Base-by-base conservation (phyloP, 371 early-diverging fungal genomes). In the Thermomucor indicae-seudaticae region DNA sequence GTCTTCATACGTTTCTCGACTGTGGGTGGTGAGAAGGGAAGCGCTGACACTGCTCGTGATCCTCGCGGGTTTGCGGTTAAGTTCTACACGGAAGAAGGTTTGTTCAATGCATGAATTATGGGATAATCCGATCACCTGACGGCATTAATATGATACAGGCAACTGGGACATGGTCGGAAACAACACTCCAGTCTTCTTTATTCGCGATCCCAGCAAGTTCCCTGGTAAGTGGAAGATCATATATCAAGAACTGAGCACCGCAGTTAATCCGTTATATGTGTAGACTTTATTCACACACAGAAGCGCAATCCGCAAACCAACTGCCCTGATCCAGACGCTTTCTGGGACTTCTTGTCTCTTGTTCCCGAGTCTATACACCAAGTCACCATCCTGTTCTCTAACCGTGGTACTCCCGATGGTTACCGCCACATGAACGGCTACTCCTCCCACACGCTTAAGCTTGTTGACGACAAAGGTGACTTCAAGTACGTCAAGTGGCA, bases 401-500 rank as follows among this genome's bases (percentile, higher is more conserved):
- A 89, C 79, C 86, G 89, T 59, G 90, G 90, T 47, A 89, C 84
- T 6, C 91, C 91, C 44, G 79, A 84, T 64, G 86, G 88, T 25
- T 91, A 66, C 75, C 85, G 89, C 50, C 78, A 83, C 67, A 79
- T 91, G 84, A 73, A 90, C 65, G 90, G 90, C 8, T 91, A 80
- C 59, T 83, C 81, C 35, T 83, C 85, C 34, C 91, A 91, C 67
- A 79, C 91, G 6, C 74, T 90, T 43, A 85, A 86, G 62, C 67
- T 91, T 23, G 90, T 92, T 39, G 79, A 86, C 59, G 75, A 69
- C 20, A 58, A 84, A 12, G 90, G 89, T 43, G 64, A 81, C 49
- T 75, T 75, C 67, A 72, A 72, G 49, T 86, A 84, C 44, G 89
- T 89, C 77, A 92, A 91, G 73, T 92, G 86, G 85, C 92, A 93